Evolutionary conservation across 108 stramenopile genomes (phyloP).

Genomic region (Nitzschia sp.): DNA sequence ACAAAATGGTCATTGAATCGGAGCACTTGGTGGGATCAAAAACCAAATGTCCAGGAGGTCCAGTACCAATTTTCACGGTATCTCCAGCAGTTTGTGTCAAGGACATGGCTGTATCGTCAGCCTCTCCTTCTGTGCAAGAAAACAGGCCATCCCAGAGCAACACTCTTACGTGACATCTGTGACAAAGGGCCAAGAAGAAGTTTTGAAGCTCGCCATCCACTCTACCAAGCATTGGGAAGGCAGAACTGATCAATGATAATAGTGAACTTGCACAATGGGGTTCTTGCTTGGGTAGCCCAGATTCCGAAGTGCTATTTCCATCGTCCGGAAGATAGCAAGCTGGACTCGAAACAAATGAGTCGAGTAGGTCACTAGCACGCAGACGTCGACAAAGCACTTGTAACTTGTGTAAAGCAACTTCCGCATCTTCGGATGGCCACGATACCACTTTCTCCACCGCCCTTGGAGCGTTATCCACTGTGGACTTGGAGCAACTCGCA

Average conservation of each 20-base stretch:
- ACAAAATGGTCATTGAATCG: slow-evolving; percentile 77
- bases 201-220: slow-evolving; percentile 32
- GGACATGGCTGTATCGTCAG: slow-evolving; percentile 39
- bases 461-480: neutral
- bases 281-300: slow-evolving; percentile 6
- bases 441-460: slow-evolving; percentile 16
- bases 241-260: slow-evolving; percentile 21
- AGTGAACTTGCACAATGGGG: slow-evolving; percentile 26
- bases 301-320: neutral
- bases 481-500: slow-evolving; percentile 23
- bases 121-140: slow-evolving; percentile 45
- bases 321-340: slow-evolving; percentile 21
- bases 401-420: slow-evolving; percentile 47
- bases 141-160: slow-evolving; percentile 72
- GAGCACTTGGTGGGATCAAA: slow-evolving; percentile 80
- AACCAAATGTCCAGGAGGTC: slow-evolving; percentile 44
- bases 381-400: slow-evolving; percentile 67
- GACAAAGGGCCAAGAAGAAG: slow-evolving; percentile 65
- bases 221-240: slow-evolving; percentile 13
- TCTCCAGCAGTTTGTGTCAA: slow-evolving; percentile 31
- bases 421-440: slow-evolving; percentile 25
- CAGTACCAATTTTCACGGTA: slow-evolving; percentile 44
- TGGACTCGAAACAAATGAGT: slow-evolving; percentile 48
- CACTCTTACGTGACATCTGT: slow-evolving; percentile 46
- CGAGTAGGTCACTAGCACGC: slow-evolving; percentile 61